phyloP scores from a whole-genome alignment of 2,329 filamentous ascomycete genomes.

The Botrytis byssoidea region DNA sequence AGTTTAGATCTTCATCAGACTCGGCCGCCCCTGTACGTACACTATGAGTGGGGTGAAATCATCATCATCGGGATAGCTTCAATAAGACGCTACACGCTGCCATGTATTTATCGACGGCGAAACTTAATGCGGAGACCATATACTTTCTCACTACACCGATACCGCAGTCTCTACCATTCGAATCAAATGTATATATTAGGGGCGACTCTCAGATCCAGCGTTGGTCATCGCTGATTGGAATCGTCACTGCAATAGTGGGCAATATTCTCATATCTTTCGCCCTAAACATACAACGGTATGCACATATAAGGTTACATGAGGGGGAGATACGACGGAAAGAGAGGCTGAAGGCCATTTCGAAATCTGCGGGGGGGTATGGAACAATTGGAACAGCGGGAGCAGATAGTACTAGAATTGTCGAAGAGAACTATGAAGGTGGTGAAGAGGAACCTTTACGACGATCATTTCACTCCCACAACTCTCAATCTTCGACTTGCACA shows the following conservation, averaged over 20 bases:
- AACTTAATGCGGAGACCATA: constrained; percentile 27
- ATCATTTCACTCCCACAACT: constrained; percentile 49
- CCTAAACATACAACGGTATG: constrained; percentile 94
- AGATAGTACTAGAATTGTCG: constrained; percentile 31
- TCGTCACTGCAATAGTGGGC: constrained; percentile 85
- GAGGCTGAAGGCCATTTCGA: constrained; percentile 51
- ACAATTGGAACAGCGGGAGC: constrained; percentile 47
- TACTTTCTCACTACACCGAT: constrained; percentile 21
- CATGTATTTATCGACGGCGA: constrained; percentile 35
- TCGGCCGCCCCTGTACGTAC: constrained; percentile 20
- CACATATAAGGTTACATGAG: constrained; percentile 79
- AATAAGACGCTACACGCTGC: constrained; percentile 28
- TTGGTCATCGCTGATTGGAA: constrained; percentile 95
- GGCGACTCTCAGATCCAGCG: constrained; percentile 54
- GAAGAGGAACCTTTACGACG: constrained; percentile 54
- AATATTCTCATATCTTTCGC: constrained; percentile 94
- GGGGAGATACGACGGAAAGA: constrained; percentile 61
- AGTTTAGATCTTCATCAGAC: constrained; percentile 3
- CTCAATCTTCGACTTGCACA: constrained; percentile 42
- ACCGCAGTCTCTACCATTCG: constrained; percentile 2
- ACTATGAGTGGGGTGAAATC: constrained; percentile 29
- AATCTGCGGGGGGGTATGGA: constrained; percentile 44
- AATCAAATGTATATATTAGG: constrained; percentile 9
- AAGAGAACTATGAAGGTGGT: constrained; percentile 36
- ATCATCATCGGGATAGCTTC: constrained; percentile 22